Conservation (phyloP, 108 stramenopile species). For the Discostella stelligeroides region DNA sequence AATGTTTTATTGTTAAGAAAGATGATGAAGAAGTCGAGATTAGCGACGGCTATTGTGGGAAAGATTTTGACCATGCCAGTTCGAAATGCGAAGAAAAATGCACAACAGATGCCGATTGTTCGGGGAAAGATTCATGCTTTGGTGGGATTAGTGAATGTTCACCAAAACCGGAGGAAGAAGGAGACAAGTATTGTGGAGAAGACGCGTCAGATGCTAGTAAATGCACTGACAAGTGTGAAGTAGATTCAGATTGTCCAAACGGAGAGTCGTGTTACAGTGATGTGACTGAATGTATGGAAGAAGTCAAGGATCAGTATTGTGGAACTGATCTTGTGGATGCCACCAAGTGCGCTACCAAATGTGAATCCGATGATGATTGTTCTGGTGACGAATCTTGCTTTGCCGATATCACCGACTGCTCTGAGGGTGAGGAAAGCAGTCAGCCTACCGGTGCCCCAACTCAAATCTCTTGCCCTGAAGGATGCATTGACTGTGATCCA, state of each 20-base stretch:
- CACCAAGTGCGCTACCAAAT: background rate
- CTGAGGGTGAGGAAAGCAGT: constrained; percentile 2
- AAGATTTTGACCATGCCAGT: constrained; percentile 8
- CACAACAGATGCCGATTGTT: constrained; percentile 4
- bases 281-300: background rate
- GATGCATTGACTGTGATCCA: constrained; percentile 49
- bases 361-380: constrained; percentile 3
- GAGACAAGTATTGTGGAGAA: background rate
- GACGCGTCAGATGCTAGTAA: background rate
- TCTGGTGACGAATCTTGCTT: background rate
- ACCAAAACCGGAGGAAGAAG: too few species aligned
- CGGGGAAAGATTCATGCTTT: background rate
- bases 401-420: constrained; percentile 1
- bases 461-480: constrained; percentile 22
- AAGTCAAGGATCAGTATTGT: too few species aligned
- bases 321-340: too few species aligned
- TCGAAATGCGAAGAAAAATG: constrained; percentile 3
- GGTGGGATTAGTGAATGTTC: background rate
- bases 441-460: background rate
- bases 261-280: constrained; percentile 17
- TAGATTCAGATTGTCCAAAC: background rate
- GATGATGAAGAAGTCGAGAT: background rate
- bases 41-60: constrained; percentile 17
- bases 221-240: background rate
- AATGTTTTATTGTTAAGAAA: background rate